phyloP scores from a whole-genome alignment of 805 yeast genomes.

The Candida anglica region DNA sequence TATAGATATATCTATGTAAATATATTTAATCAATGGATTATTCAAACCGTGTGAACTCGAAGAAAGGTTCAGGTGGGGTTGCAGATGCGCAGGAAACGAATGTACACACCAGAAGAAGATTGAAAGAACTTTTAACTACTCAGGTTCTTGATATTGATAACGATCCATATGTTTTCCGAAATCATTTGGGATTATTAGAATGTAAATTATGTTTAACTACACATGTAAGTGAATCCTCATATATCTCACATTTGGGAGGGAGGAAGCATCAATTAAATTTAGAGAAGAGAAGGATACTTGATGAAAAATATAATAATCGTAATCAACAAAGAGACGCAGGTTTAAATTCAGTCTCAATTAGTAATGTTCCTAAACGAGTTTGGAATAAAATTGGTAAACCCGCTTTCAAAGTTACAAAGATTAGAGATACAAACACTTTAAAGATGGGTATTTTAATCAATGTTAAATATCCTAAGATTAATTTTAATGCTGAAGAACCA shows the following conservation, averaged over 20 bases:
- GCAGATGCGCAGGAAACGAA: constrained; percentile 73
- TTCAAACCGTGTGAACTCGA: constrained; percentile 84
- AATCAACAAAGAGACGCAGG: constrained; percentile 8
- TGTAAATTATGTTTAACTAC: constrained; percentile 82
- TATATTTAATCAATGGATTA: too few relatives aligned
- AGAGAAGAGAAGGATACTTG: constrained; percentile 48
- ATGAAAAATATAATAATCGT: constrained; percentile 27
- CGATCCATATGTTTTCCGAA: constrained; percentile 82
- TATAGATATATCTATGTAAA: too few relatives aligned
- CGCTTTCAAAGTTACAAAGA: constrained; percentile 59
- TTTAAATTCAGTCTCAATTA: constrained; percentile 23
- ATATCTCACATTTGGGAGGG: constrained; percentile 81
- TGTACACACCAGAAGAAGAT: constrained; percentile 62
- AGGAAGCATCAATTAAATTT: constrained; percentile 75
- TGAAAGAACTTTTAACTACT: constrained; percentile 55
- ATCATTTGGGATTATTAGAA: constrained; percentile 80
- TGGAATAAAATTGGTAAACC: constrained; percentile 73
- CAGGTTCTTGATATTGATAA: constrained; percentile 49
- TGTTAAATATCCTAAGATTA: constrained; percentile 50
- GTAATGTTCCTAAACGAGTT: constrained; percentile 39
- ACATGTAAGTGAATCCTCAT: constrained; percentile 77
- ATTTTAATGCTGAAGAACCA: constrained; percentile 47
- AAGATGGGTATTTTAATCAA: constrained; percentile 65
- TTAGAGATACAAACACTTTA: constrained; percentile 56
- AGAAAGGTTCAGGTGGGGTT: constrained; percentile 87